These are phyloP conservation scores for Ophidiomyces ophidiicola DNA, from an alignment of 2,329 filamentous ascomycete genomes.

Conservation along the genomic window DNA sequence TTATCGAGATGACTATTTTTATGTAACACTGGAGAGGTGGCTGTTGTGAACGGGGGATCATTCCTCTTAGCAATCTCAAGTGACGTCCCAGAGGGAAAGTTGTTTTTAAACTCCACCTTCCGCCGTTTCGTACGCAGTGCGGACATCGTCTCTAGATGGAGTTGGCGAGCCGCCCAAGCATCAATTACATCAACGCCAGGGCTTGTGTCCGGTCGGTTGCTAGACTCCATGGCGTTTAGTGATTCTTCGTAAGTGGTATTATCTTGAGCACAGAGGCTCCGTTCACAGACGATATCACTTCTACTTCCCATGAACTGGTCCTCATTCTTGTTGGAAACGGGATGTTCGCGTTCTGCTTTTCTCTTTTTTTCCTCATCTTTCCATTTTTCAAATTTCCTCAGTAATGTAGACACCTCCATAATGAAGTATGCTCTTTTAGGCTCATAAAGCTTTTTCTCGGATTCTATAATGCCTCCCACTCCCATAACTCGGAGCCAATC, in stretches of 20 bases:
- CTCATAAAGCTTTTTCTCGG: conserved; percentile 75
- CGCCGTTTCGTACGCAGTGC: conserved; percentile 7
- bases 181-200: conserved; percentile 60
- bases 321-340: conserved; percentile 39
- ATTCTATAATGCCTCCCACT: conserved; percentile 71
- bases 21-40: conserved; percentile 60
- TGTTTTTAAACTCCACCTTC: neutral
- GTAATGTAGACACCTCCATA: conserved; percentile 62
- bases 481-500: conserved; percentile 93
- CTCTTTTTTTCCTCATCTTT: conserved; percentile 77
- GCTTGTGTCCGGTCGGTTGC: conserved; percentile 26
- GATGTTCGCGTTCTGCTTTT: conserved; percentile 62
- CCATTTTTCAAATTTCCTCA: conserved; percentile 82
- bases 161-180: conserved; percentile 58
- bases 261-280: conserved; percentile 12
- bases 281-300: conserved; percentile 18
- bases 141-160: conserved; percentile 53
- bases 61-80: neutral
- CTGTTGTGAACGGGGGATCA: conserved; percentile 7
- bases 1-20: conserved; percentile 66
- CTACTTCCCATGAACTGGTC: conserved; percentile 27
- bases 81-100: neutral
- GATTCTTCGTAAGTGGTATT: conserved; percentile 6
- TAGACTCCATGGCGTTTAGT: conserved; percentile 4
- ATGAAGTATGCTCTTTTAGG: conserved; percentile 77